Base-by-base conservation (phyloP, 2,329 filamentous ascomycete species). In the Beauveria caledonica region DNA sequence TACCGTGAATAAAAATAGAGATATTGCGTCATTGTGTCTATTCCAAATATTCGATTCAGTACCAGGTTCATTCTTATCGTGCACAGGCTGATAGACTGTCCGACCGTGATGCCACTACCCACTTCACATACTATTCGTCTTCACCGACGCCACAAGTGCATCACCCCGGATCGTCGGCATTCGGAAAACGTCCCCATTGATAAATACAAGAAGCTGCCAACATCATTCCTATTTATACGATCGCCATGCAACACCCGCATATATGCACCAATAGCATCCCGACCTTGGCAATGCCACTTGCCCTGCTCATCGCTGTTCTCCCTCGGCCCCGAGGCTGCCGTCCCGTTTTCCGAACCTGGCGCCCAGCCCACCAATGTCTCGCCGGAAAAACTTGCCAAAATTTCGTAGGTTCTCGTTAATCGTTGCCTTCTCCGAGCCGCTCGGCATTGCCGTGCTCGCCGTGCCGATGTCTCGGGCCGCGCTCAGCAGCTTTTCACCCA, bases 341-440 rank as follows among this genome's bases (percentile, higher is more conserved):
- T 83, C 80, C 56, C 82, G 74, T 74, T 83, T 86, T 51, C 88
- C 89, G 71, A 92, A 92, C 65, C 88, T 77, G 11, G 83, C 84
- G 2, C 89, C 87, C 64, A 93, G 82, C 2, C 86, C 85, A 33
- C 89, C 89, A 64, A 93, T 86, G 76, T 97, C 93, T 64, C 93
- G 80, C 64, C 88, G 86, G 78, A 97, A 97, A 76, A 97, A 97
- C 75, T 96, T 97, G 25, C 93, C 93, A 74, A 99, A 90, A 72
- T 91, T 96, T 77, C 91, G 92, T 74, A 97, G 72, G 73, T 97
- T 97, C 74, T 96, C 92, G 71, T 97, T 96, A 64, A 97, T 83
- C 57, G 88, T 90, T 8, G 83, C 84, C 68, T 87, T 85, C 59
- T 84, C 79, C 60, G 79, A 69, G 17, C 75, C 78, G 15, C 65